These are phyloP conservation scores for Colletotrichum shisoi DNA, from an alignment of 2,329 filamentous ascomycete genomes.

Conservation along the genomic window DNA sequence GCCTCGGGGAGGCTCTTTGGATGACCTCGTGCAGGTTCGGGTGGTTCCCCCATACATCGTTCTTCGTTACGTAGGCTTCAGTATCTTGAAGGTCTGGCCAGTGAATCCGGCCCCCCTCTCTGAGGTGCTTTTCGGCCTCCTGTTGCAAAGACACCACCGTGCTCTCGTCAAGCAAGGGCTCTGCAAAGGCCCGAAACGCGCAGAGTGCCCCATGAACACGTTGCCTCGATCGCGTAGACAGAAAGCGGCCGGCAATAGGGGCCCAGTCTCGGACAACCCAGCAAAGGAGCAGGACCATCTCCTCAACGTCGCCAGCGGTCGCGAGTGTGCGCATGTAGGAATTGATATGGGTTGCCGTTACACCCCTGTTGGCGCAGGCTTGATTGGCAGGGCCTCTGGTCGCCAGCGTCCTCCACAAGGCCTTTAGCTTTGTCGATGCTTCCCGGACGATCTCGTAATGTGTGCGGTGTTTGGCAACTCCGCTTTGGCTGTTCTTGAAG, in stretches of 20 bases:
- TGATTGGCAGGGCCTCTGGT: constrained; percentile 7
- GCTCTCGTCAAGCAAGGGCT: constrained; percentile 51
- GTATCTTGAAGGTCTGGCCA: constrained; percentile 54
- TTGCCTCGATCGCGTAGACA: constrained; percentile 44
- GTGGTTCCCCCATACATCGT: constrained; percentile 25
- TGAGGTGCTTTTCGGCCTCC: constrained; percentile 43
- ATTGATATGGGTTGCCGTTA: constrained; percentile 55
- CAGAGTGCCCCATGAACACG: constrained; percentile 52
- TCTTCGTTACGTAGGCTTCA: constrained; percentile 46
- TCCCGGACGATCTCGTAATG: not conserved
- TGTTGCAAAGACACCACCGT: constrained; percentile 46
- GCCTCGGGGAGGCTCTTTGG: not conserved
- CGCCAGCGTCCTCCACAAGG: constrained; percentile 20
- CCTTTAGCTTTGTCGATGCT: constrained; percentile 21
- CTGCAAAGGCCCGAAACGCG: constrained; percentile 59
- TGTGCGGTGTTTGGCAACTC: not conserved
- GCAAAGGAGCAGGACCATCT: constrained; percentile 63
- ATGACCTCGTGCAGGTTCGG: constrained; percentile 24
- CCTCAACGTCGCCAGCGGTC: constrained; percentile 65
- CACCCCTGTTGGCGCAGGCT: not conserved
- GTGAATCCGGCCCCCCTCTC: constrained; percentile 32
- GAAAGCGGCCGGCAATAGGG: constrained; percentile 48
- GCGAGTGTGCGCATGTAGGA: constrained; percentile 71
- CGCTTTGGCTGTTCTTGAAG: not conserved
- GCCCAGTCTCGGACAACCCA: constrained; percentile 66